Base-by-base conservation (phyloP, 2,329 filamentous ascomycete species). In the Claviceps pusilla region DNA sequence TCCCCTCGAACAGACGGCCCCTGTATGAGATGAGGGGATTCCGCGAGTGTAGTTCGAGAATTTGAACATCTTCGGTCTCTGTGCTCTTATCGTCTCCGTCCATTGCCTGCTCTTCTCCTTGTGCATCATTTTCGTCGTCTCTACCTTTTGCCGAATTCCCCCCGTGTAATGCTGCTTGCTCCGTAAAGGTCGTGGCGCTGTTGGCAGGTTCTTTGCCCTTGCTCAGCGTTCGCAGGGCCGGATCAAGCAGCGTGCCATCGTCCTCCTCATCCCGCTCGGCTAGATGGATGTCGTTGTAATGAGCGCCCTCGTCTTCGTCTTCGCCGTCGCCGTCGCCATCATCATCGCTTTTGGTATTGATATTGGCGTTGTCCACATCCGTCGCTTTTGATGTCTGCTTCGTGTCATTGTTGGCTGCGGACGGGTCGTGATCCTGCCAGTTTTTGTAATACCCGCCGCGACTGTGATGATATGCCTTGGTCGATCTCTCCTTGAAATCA, bases 11-110 rank as follows among this genome's bases (percentile, higher is more conserved):
- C 28, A 94, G 73, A 57, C 84, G 80, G 35, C 86, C 86, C 55
- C 84, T 78, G 69, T 94, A 94, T 28, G 86, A 85, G 56, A 95
- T 76, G 33, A 95, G 72, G 0, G 91, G 91, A 50, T 86, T 84
- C 2, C 71, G 63, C 1, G 84, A 84, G 67, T 95, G 86, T 3
- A 96, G 75, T 33, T 88, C 89, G n/a, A 93, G 74, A 51, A 96
- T 83, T 64, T 95, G 89, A 6, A 95, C 78, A 43, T 78, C 69
- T 35, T 70, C 64, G 7, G 57, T 42, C 48, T 47, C 52, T 19
- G 33, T 11, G 7, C 48, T 28, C 19, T 35, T n/a, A 24, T 61
- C 57, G 12, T 54, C 33, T 16, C 35, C 48, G 33, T 28, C 48
- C 16, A 3, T 35, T 29, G n/a, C 33, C 16, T 9, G 50, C 16